Base-by-base conservation (phyloP, 2,329 filamentous ascomycete genomes). In the Paradendryphiella salina region DNA sequence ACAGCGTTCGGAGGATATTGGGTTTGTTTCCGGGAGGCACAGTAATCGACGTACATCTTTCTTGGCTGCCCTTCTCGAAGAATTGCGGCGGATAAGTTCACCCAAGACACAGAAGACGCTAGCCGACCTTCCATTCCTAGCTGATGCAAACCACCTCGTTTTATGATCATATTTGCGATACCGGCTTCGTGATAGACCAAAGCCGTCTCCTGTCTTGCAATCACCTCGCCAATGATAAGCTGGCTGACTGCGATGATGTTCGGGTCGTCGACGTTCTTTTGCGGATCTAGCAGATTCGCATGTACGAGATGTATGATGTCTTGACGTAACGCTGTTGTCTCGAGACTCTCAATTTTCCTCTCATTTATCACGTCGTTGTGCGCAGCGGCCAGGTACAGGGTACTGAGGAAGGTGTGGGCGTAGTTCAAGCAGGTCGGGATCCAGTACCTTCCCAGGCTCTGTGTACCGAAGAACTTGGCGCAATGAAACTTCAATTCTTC, bases 211-310 rank as follows among this genome's bases (percentile, higher is more conserved):
- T 31, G 67, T 50, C 4, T 66, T 57, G 8, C 58, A 15, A 74
- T 70, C 0, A 73, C 64, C 35, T 71, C 67, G 13, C 64, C 63
- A 6, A 63, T 61, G 33, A 74, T 71, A 8, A 75, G 60, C 34
- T 75, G 72, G 7, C 66, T 67, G 26, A 73, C 47, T 1, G 71
- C 64, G 18, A 73, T 70, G 40, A 75, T 63, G 32, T 72, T 73
- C 42, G 54, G 60, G 40, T 75, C 72, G 13, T 66, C 64, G 1
- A 67, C 55, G 11, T 59, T 42, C 10, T 58, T 44, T 2, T 52
- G 45, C 2, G 60, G 54, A 38, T 73, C 50, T 0, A 61, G 26
- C 13, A 73, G 49, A 13, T 67, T 64, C 10, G 56, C 57, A 17
- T 56, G 46, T 7, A 74, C 65, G 5, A 71, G 53, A 37, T 69